Conservation (phyloP, 169 alveolate species). For the Cryptosporidium sp. region DNA sequence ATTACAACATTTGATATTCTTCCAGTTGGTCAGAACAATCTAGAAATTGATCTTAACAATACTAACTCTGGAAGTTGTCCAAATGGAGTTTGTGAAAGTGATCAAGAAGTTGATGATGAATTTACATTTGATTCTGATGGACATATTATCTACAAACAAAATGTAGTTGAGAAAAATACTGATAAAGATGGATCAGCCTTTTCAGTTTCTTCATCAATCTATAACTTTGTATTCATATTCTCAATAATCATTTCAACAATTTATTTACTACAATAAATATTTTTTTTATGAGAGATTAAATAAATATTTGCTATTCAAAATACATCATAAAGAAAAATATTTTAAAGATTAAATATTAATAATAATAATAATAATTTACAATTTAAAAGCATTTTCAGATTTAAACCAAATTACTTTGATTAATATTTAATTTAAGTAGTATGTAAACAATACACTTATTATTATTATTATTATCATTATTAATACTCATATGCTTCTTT, state of each 20-base stretch:
- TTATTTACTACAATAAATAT: constrained; percentile 5
- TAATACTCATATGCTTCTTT: too few relatives aligned
- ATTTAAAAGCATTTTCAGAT: too few relatives aligned
- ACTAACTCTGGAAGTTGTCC: constrained; percentile 65
- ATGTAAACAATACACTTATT: too few relatives aligned
- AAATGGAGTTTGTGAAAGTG: constrained; percentile 73
- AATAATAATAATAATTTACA: too few relatives aligned
- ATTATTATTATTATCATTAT: too few relatives aligned
- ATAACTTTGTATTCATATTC: constrained; percentile 13
- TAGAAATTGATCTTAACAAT: constrained; percentile 35
- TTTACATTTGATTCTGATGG: constrained; percentile 12
- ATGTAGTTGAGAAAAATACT: not conserved
- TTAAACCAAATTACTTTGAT: too few relatives aligned
- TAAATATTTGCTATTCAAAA: not conserved
- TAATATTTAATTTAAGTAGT: too few relatives aligned
- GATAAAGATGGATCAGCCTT: not conserved
- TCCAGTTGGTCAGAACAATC: constrained; percentile 34
- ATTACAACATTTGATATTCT: constrained; percentile 61
- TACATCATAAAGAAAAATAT: not conserved
- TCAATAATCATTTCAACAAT: constrained; percentile 1
- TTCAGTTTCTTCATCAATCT: not conserved
- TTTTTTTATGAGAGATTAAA: not conserved
- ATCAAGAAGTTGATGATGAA: constrained; percentile 46
- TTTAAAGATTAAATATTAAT: too few relatives aligned
- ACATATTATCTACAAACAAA: constrained; percentile 10